These are phyloP conservation scores for Collybia mongolica DNA, from an alignment of 768 basidiomycete genomes.

Conservation along the genomic window DNA sequence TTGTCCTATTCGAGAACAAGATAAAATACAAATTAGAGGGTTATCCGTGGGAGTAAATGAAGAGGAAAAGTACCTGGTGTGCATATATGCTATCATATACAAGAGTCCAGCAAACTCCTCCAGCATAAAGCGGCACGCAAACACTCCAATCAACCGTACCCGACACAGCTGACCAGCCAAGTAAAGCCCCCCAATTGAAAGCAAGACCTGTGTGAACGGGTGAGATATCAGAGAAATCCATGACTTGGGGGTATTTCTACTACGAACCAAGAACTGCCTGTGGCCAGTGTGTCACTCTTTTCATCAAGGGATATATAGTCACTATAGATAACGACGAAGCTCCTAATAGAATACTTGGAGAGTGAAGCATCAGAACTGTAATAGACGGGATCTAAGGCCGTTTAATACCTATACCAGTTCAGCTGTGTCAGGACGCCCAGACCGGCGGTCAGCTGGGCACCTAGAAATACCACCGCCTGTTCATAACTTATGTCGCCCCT, in stretches of 20 bases:
- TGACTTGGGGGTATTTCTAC: background rate
- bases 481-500: conserved; percentile 71
- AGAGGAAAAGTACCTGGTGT: conserved; percentile 66
- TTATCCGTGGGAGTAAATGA: too few species aligned
- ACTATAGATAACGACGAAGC: conserved; percentile 90
- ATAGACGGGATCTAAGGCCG: background rate
- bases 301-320: conserved; percentile 93
- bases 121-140: conserved; percentile 85
- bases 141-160: conserved; percentile 79
- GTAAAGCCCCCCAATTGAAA: conserved; percentile 95
- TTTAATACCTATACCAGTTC: conserved; percentile 85
- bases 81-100: conserved; percentile 98
- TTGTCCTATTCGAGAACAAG: conserved; percentile 65
- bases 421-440: conserved; percentile 85
- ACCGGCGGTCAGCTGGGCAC: conserved; percentile 76
- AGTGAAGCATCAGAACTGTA: background rate
- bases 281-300: conserved; percentile 95
- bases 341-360: conserved; percentile 79
- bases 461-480: conserved; percentile 82
- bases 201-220: conserved; percentile 62
- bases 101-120: conserved; percentile 90
- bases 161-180: conserved; percentile 95
- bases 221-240: background rate
- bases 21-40: too few species aligned
- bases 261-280: conserved; percentile 87